A percentile compares a stretch with the other conserved stretches of the same genome.
These are phyloP conservation scores for Strigomonas oncopelti DNA, from an alignment of 208 protist genomes.

Conservation along the genomic window DNA sequence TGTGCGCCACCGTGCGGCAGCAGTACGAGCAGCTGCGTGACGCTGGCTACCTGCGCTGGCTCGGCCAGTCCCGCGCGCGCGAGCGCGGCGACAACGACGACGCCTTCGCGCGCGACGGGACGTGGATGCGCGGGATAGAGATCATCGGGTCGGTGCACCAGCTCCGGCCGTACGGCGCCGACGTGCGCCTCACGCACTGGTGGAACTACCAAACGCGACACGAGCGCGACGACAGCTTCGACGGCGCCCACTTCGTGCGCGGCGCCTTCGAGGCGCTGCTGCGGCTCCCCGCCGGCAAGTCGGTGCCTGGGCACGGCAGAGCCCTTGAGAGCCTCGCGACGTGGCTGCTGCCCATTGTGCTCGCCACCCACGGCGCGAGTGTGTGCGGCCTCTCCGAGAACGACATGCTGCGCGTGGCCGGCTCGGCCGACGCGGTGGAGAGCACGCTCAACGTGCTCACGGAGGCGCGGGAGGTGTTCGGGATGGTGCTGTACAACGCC, in stretches of 20 bases:
- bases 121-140: conserved; percentile 61
- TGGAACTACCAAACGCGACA: conserved; percentile 41
- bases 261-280: conserved; percentile 5
- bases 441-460: conserved; percentile 24
- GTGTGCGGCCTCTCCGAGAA: background rate
- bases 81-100: conserved; percentile 21
- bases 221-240: background rate
- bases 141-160: conserved; percentile 61
- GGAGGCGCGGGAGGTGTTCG: conserved; percentile 37
- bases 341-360: background rate
- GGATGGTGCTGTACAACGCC: conserved; percentile 59
- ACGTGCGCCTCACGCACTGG: conserved; percentile 57
- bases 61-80: conserved; percentile 3
- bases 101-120: conserved; percentile 58
- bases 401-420: background rate
- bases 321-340: background rate
- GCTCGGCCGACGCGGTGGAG: conserved; percentile 24
- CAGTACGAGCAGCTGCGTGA: conserved; percentile 23
- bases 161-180: conserved; percentile 69
- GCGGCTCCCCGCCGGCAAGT: conserved; percentile 6
- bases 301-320: background rate
- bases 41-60: conserved; percentile 18
- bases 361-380: background rate
- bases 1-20: conserved; percentile 17
- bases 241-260: background rate